phyloP scores from a whole-genome alignment of 495 filamentous ascomycete species.

The Hypoxylon fuscum region DNA sequence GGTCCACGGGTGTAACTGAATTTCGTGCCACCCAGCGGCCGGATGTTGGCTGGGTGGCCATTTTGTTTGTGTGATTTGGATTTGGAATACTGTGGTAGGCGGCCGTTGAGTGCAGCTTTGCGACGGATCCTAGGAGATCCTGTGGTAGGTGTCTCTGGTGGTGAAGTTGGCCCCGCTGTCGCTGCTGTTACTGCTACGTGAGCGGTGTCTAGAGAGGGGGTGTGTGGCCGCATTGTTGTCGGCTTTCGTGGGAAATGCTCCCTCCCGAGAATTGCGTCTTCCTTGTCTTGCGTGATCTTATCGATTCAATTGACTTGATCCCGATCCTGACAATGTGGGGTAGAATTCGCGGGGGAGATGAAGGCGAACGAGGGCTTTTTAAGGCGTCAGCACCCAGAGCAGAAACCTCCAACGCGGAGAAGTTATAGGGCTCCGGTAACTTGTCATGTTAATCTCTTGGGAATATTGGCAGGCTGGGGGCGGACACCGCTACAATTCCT shows the following conservation, averaged over 20 bases:
- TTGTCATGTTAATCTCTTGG: constrained; percentile 64
- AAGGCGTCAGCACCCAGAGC: constrained; percentile 59
- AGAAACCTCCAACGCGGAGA: constrained; percentile 65
- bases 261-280: constrained; percentile 39
- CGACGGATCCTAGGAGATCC: constrained; percentile 53
- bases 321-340: constrained; percentile 56
- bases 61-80: constrained; percentile 29
- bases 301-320: constrained; percentile 44
- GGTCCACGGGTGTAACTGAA: constrained; percentile 52
- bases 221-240: constrained; percentile 58
- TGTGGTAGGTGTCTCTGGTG: constrained; percentile 61
- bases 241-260: constrained; percentile 37
- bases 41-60: constrained; percentile 46
- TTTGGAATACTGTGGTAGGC: constrained; percentile 36
- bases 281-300: constrained; percentile 45
- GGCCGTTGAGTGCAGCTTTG: constrained; percentile 44
- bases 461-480: constrained; percentile 42
- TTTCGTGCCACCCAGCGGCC: constrained; percentile 51
- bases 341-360: constrained; percentile 44
- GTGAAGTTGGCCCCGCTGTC: constrained; percentile 57
- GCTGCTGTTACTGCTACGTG: constrained; percentile 49
- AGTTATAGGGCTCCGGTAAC: constrained; percentile 59
- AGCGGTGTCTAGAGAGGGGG: constrained; percentile 56
- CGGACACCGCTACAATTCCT: constrained; percentile 53
- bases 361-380: constrained; percentile 44